Evolutionary conservation across 495 filamentous ascomycete species (phyloP).

Genomic region (Aspergillus taichungensis): DNA sequence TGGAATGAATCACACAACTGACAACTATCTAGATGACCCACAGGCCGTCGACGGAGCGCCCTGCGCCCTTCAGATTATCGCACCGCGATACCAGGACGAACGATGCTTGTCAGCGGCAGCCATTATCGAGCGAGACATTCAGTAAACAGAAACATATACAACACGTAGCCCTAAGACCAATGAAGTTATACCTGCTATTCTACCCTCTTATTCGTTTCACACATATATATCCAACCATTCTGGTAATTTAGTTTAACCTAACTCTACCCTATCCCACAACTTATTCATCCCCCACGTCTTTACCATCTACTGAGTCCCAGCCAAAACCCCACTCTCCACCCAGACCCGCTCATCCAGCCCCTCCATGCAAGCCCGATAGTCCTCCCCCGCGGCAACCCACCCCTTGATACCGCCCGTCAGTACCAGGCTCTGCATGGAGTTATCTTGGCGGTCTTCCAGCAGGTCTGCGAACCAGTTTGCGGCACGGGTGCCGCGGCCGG

Average conservation of each 20-base stretch:
- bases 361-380: slow-evolving; percentile 48
- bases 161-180: background rate
- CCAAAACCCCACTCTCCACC: slow-evolving; percentile 15
- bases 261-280: no score
- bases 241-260: no score
- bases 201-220: no score
- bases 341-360: slow-evolving; percentile 48
- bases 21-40: slow-evolving; percentile 19
- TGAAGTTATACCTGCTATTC: background rate
- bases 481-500: slow-evolving; percentile 51
- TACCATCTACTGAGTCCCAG: background rate
- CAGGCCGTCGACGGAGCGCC: slow-evolving; percentile 28
- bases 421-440: slow-evolving; percentile 43
- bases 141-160: background rate
- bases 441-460: slow-evolving; percentile 36
- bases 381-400: slow-evolving; percentile 49
- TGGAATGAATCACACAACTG: background rate
- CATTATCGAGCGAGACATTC: slow-evolving; percentile 24
- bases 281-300: no score
- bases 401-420: slow-evolving; percentile 55
- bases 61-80: slow-evolving; percentile 30
- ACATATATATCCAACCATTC: no score
- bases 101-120: slow-evolving; percentile 28
- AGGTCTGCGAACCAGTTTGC: slow-evolving; percentile 61
- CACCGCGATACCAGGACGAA: slow-evolving; percentile 35